Conservation (phyloP, 1,284 basidiomycete species). For the Moesziomyces aphidis region DNA sequence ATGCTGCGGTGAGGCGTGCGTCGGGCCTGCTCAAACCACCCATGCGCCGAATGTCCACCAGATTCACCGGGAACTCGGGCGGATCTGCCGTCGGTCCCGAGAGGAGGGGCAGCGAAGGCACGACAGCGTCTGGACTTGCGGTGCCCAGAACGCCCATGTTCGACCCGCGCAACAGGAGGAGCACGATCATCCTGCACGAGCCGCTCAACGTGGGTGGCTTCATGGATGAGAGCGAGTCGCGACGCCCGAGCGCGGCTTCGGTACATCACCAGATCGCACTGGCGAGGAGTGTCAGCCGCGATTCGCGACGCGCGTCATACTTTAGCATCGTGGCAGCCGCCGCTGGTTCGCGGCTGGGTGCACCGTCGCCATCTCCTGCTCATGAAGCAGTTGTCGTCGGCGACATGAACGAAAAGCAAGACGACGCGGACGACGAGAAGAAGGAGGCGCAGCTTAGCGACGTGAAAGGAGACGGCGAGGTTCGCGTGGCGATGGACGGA, state of each 20-base stretch:
- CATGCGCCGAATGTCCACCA: slow-evolving; percentile 11
- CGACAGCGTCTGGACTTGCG: slow-evolving; percentile 1
- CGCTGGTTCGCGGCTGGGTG: slow-evolving; percentile 19
- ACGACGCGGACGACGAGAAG: slow-evolving; percentile 20
- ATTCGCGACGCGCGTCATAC: slow-evolving; percentile 25
- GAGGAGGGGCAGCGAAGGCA: slow-evolving; percentile 18
- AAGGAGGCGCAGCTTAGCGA: background rate
- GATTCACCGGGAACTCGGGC: slow-evolving; percentile 1
- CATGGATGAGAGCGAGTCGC: slow-evolving; percentile 3
- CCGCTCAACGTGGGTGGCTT: slow-evolving; percentile 8
- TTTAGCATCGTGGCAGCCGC: slow-evolving; percentile 21
- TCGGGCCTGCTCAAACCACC: slow-evolving; percentile 2
- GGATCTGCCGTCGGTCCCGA: background rate
- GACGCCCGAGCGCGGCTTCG: slow-evolving; percentile 2
- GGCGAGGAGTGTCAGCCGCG: slow-evolving; percentile 22
- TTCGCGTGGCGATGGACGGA: slow-evolving; percentile 16
- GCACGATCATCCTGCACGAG: slow-evolving; percentile 40
- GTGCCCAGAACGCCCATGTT: slow-evolving; percentile 14
- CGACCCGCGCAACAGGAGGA: slow-evolving; percentile 27
- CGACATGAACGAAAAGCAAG: slow-evolving; percentile 6
- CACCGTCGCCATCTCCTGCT: background rate
- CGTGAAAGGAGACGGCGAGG: slow-evolving; percentile 1
- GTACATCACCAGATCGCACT: slow-evolving; percentile 17
- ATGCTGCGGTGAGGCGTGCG: background rate
- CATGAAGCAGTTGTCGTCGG: background rate